Base-by-base conservation (phyloP, 2,329 filamentous ascomycete species). In the Colletotrichum higginsianum region DNA sequence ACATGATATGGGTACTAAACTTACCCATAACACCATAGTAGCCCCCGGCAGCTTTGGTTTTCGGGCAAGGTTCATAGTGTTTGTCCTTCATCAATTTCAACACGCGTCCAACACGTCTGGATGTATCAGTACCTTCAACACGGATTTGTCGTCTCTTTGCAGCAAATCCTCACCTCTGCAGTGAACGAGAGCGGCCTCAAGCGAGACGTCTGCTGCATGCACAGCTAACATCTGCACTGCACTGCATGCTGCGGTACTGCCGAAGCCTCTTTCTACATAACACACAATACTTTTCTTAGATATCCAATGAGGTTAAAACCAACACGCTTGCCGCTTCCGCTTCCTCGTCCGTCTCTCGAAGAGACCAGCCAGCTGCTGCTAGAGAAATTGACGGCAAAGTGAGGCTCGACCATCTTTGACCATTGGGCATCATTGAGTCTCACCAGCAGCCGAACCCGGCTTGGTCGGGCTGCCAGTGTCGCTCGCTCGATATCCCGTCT, bases 341-440 rank as follows among this genome's bases (percentile, higher is more conserved):
- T 61, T 44, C 56, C 47, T 21, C 12, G 30, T 55, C 16, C 67
- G 21, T 66, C 30, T 44, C 9, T 61, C 56, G 23, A 30, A 67
- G 38, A 35, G 23, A 70, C 57, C 50, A 42, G 56, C 67, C 44
- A 61, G 64, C 61, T 57, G 46, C 49, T 53, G 26, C 16, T 26
- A 40, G 52, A 18, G 26, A 21, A 57, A 26, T 44, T 46, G 35
- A 50, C 40, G 30, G 58, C 58, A 67, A 68, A 68, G 58, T 71
- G 58, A 71, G 69, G 65, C 69, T 71, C 52, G 44, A 64, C 30
- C 50, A 58, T 57, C 7, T 40, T 6, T 42, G 57, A 47, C 38
- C 53, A 72, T 72, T 72, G 70, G 70, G 70, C 66, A 72, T 71
- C 65, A 53, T 53, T 57, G 21, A 69, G 68, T 69, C 66, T 72